A percentile compares a stretch with the other conserved stretches of the same genome.
Evolutionary conservation across 768 basidiomycete species (phyloP).

Genomic region (Hypholoma fasciculare): DNA sequence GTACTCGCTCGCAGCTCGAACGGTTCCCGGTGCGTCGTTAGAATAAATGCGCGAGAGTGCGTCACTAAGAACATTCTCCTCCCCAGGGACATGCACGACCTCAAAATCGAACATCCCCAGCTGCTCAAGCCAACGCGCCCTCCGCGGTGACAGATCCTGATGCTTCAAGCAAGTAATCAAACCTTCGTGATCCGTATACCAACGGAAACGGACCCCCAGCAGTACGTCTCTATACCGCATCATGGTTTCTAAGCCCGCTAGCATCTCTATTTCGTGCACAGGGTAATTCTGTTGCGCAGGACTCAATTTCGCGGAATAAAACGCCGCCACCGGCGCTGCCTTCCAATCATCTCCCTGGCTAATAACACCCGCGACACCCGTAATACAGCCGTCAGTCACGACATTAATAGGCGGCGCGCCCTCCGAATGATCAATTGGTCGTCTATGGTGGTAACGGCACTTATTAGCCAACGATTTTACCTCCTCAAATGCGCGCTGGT

Average conservation of each 20-base stretch:
- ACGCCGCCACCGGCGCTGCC: conserved; percentile 23
- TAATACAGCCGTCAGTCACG: conserved; percentile 28
- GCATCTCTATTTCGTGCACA: conserved; percentile 35
- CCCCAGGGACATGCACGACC: conserved; percentile 19
- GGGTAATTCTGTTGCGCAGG: conserved; percentile 37
- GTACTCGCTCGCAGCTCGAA: conserved; percentile 14
- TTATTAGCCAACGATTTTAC: conserved; percentile 25
- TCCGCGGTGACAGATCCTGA: conserved; percentile 27
- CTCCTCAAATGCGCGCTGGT: conserved; percentile 34
- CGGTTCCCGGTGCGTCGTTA: conserved; percentile 17
- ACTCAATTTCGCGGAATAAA: conserved; percentile 34
- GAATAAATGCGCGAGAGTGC: conserved; percentile 24
- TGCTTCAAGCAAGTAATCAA: conserved; percentile 28
- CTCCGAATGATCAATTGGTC: conserved; percentile 16
- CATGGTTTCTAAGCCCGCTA: conserved; percentile 33
- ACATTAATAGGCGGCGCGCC: conserved; percentile 22
- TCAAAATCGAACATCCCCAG: conserved; percentile 18
- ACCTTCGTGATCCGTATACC: conserved; percentile 27
- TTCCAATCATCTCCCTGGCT: conserved; percentile 21
- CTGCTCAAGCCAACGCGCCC: conserved; percentile 35
- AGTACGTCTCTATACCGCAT: conserved; percentile 24
- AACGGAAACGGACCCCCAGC: conserved; percentile 25
- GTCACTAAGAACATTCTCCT: conserved; percentile 31
- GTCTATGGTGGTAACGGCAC: conserved; percentile 20
- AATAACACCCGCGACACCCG: conserved; percentile 27